Evolutionary conservation across 805 yeast species (phyloP).

Genomic region (Suhomyces sp.): DNA sequence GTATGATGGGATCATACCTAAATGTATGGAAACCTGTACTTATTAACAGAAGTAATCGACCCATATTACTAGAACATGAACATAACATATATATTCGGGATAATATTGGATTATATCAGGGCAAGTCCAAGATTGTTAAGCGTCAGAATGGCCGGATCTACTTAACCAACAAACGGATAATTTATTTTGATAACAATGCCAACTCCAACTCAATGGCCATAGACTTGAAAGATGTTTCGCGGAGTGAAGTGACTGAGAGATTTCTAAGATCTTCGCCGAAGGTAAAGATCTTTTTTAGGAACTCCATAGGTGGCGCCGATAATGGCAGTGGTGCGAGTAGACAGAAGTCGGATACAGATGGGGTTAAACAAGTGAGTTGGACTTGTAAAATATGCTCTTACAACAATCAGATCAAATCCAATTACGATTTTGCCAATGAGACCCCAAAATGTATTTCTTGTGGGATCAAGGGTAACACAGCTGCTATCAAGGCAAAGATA

Average conservation of each 20-base stretch:
- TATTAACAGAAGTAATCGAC: conserved; percentile 40
- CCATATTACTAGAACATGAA: conserved; percentile 33
- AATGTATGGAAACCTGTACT: conserved; percentile 34
- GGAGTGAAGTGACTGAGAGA: conserved; percentile 44
- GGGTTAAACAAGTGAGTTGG: conserved; percentile 45
- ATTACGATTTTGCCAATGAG: conserved; percentile 15
- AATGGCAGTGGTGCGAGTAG: neutral
- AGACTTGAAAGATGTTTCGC: conserved; percentile 40
- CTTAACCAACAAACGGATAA: conserved; percentile 68
- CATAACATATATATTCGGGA: conserved; percentile 33
- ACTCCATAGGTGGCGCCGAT: neutral
- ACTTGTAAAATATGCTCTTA: conserved; percentile 86
- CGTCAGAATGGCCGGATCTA: conserved; percentile 77
- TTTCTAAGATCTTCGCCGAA: conserved; percentile 80
- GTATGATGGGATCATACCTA: conserved; percentile 9
- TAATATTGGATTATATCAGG: conserved; percentile 75
- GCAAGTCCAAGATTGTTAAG: conserved; percentile 56
- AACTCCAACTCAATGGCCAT: conserved; percentile 48
- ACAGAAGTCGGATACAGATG: neutral
- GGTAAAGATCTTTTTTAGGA: conserved; percentile 39
- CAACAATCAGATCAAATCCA: conserved; percentile 42
- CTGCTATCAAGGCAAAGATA: conserved; percentile 4
- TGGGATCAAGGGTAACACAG: conserved; percentile 28
- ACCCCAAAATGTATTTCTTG: conserved; percentile 35
- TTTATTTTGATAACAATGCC: conserved; percentile 60